Percentiles rank a stretch among this genome's conserved stretches.
Conservation (phyloP, 495 filamentous ascomycete species). For the Penicillium nucicola region DNA sequence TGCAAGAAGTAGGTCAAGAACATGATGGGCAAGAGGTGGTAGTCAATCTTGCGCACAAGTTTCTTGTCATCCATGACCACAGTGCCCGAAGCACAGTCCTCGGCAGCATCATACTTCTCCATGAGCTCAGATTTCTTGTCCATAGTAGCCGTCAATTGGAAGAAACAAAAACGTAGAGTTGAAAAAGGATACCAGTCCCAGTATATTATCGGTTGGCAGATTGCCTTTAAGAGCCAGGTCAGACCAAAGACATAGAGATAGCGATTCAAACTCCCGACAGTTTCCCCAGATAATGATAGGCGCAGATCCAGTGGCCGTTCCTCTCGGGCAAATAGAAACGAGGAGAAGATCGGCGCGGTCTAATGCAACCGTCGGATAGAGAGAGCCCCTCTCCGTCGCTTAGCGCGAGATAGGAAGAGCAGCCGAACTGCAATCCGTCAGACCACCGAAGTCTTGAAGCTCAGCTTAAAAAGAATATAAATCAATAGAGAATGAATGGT, state of each 20-base stretch:
- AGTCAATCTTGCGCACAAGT: constrained; percentile 50
- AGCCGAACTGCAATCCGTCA: neutral
- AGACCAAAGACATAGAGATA: neutral
- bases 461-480: too few species aligned
- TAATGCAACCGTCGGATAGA: constrained; percentile 27
- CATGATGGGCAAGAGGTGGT: constrained; percentile 56
- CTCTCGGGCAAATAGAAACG: neutral
- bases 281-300: neutral
- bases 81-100: constrained; percentile 19
- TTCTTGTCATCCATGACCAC: constrained; percentile 26
- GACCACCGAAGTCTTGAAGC: too few species aligned
- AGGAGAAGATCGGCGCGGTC: constrained; percentile 10
- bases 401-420: neutral
- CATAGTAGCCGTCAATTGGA: neutral
- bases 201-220: neutral
- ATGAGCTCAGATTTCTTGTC: constrained; percentile 9
- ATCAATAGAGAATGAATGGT: too few species aligned
- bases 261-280: neutral
- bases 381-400: constrained; percentile 13
- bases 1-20: constrained; percentile 62
- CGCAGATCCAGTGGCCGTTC: neutral
- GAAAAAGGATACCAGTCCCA: neutral
- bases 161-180: neutral
- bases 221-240: neutral
- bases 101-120: constrained; percentile 1